A percentile compares a stretch with the other conserved stretches of the same genome.
phyloP scores from a whole-genome alignment of 2,329 filamentous ascomycete species.

The Beauveria sp. region DNA sequence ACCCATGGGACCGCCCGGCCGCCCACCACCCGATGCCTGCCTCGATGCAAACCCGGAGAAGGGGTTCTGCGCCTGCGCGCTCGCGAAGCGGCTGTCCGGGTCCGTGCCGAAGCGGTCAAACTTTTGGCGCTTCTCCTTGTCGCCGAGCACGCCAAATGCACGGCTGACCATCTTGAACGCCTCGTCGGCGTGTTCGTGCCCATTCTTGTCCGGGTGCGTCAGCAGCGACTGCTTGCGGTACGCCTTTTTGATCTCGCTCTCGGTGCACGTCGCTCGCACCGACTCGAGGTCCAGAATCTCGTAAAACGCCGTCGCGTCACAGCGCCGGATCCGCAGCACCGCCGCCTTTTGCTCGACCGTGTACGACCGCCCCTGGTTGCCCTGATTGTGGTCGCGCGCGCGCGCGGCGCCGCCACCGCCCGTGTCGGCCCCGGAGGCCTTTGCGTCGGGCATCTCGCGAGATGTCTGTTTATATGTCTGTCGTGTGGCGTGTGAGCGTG shows the following conservation, averaged over 20 bases:
- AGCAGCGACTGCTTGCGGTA: slow-evolving; percentile 90
- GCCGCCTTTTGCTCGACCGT: slow-evolving; percentile 88
- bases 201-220: slow-evolving; percentile 98
- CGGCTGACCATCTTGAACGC: slow-evolving; percentile 97
- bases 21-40: slow-evolving; percentile 32
- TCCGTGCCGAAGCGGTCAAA: slow-evolving; percentile 88
- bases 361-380: slow-evolving; percentile 67
- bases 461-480: not conserved
- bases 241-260: slow-evolving; percentile 91
- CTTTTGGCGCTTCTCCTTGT: slow-evolving; percentile 84
- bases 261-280: slow-evolving; percentile 57
- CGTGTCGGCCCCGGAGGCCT: slow-evolving; percentile 47
- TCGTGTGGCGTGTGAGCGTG: not conserved
- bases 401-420: slow-evolving; percentile 33
- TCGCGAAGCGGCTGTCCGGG: slow-evolving; percentile 79
- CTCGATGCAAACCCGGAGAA: slow-evolving; percentile 19
- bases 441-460: slow-evolving; percentile 27
- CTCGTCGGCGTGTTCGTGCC: slow-evolving; percentile 89
- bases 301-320: slow-evolving; percentile 83
- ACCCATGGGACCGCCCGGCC: slow-evolving; percentile 27
- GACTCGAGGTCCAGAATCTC: slow-evolving; percentile 76
- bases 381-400: slow-evolving; percentile 64
- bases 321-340: slow-evolving; percentile 80
- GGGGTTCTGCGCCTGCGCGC: slow-evolving; percentile 37
- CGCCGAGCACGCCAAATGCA: slow-evolving; percentile 87